Percentiles rank a stretch among this genome's conserved stretches.
These are phyloP conservation scores for Cyclotella kingstonii DNA, from an alignment of 108 stramenopile species.

Conservation along the genomic window DNA sequence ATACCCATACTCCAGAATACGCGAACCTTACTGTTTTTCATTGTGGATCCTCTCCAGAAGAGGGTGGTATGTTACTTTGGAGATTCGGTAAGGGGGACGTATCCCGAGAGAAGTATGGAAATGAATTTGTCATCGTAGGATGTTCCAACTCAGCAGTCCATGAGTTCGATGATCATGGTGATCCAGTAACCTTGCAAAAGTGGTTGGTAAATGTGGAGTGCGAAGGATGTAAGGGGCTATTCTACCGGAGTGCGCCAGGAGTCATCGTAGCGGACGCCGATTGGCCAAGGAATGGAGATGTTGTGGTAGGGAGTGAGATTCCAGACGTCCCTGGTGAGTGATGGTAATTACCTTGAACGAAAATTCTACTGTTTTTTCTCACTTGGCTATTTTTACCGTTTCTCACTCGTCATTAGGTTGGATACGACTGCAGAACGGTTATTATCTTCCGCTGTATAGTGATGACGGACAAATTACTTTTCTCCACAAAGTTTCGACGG, in stretches of 20 bases:
- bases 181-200: constrained; percentile 70
- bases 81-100: constrained; percentile 81
- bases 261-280: constrained; percentile 89
- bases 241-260: constrained; percentile 76
- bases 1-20: constrained; percentile 90
- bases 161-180: constrained; percentile 57
- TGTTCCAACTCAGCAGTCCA: constrained; percentile 59
- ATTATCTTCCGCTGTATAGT: constrained; percentile 82
- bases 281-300: constrained; percentile 90
- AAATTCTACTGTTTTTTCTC: background rate
- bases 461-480: constrained; percentile 75
- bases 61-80: constrained; percentile 81
- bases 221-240: constrained; percentile 79
- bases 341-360: background rate
- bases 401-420: constrained; percentile 48
- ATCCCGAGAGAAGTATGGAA: constrained; percentile 73
- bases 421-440: constrained; percentile 89
- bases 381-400: constrained; percentile 2
- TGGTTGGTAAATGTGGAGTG: constrained; percentile 89
- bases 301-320: constrained; percentile 83
- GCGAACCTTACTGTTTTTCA: constrained; percentile 32
- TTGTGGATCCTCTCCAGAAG: constrained; percentile 23
- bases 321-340: constrained; percentile 69
- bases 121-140: constrained; percentile 72
- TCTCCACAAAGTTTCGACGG: constrained; percentile 69